A percentile compares a stretch with the other conserved stretches of the same genome.
Conservation (phyloP, 139 green algal genomes). For the Micractinium conductrix region DNA sequence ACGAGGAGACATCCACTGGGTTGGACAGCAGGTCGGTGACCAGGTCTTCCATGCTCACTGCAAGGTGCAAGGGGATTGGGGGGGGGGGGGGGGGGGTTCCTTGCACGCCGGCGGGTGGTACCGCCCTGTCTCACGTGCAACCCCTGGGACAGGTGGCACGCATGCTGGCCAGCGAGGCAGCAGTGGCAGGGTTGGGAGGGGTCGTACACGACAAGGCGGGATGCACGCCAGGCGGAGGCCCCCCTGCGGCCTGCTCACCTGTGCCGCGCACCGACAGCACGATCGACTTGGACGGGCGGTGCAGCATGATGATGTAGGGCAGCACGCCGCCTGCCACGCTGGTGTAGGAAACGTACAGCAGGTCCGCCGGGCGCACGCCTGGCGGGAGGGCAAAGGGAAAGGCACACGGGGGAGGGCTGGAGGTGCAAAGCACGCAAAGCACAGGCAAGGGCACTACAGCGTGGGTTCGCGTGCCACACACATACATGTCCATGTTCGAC, state of each 20-base stretch:
- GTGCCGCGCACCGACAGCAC: slow-evolving; percentile 67
- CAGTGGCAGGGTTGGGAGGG: background rate
- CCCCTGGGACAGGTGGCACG: too few relatives aligned
- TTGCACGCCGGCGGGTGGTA: too few relatives aligned
- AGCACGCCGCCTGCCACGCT: slow-evolving; percentile 47
- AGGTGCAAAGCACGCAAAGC: background rate
- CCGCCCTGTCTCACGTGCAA: too few relatives aligned
- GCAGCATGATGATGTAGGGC: slow-evolving; percentile 70
- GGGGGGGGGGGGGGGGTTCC: too few relatives aligned
- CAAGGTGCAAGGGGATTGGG: too few relatives aligned
- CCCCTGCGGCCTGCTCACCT: background rate
- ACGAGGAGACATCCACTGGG: slow-evolving; percentile 47
- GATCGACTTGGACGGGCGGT: slow-evolving; percentile 52
- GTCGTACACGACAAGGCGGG: background rate
- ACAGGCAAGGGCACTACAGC: background rate
- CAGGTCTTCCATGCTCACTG: slow-evolving; percentile 57
- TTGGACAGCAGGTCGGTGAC: slow-evolving; percentile 61
- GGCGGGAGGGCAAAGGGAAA: background rate
- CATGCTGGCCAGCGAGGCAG: too few relatives aligned
- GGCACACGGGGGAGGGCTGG: background rate
- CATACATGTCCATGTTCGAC: too few relatives aligned
- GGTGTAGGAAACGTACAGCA: slow-evolving; percentile 46
- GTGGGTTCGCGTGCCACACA: background rate
- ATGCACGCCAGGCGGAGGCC: too few relatives aligned
- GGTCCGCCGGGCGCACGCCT: slow-evolving; percentile 24